Base-by-base conservation (phyloP, 257 asterid species). In the Plectranthus barbatus region DNA sequence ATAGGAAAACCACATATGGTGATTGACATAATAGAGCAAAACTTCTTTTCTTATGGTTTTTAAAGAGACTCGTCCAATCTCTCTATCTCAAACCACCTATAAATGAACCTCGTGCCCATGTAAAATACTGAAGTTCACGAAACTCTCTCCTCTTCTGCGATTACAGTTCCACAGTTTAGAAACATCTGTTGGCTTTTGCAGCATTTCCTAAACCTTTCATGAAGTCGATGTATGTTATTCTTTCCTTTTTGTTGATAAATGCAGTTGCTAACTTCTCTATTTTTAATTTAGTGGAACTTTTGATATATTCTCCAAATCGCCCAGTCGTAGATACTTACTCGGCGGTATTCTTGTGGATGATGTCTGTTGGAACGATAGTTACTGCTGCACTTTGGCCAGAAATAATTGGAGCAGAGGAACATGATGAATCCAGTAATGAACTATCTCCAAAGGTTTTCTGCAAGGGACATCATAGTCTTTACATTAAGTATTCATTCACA, bases 311-410 rank as follows among this genome's bases (percentile, higher is more conserved):
- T 48, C 99, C 97, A 42, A 70, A 67, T 54, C 94, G 90, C 47
- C 96, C 95, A 40, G 72, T 77, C 68, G 39, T 92, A 62, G 96
- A 89, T 37, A 0, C 2, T 75, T 79, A 79, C 69, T 86, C 97
- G 3, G 85, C 85, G 65, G 72, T 81, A 58, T 74, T 92, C 79
- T 68, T 92, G 71, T 92, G 99, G 99, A 59, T 85, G 83, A 86
- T 92, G 95, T 73, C 97, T 67, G 95, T 89, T 71, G 99, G 96
- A 42, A 89, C 97, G 21, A 62, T 93, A 69, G 64, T 82, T 58
- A 55, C 71, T 63, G 94, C 97, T 48, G 74, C 96, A 46, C 79
- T 83, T 69, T 93, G 99, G 96, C 53, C 96, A 29, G 83, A 80
- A 40, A 46, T 89, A 66, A 79, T 86, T 66, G 75, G 75, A 60